A percentile compares a stretch with the other conserved stretches of the same genome.
Evolutionary conservation across 352 stramenopile species (phyloP).

Genomic region (Globisporangium nunn): DNA sequence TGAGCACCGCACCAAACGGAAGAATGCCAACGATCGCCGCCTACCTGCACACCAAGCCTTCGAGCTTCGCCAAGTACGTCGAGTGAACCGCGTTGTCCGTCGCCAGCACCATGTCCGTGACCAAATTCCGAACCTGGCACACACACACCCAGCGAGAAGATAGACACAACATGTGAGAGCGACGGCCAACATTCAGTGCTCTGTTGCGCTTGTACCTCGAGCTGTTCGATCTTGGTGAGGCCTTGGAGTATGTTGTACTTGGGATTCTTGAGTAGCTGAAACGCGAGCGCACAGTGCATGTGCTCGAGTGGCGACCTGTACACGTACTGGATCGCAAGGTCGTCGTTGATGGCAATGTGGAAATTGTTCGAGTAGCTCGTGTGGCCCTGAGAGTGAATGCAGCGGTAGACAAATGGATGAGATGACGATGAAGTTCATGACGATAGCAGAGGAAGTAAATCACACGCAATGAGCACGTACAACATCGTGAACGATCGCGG

Average conservation of each 20-base stretch:
- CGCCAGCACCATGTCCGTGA: slow-evolving; percentile 84
- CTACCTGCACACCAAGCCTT: slow-evolving; percentile 57
- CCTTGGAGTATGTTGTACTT: slow-evolving; percentile 70
- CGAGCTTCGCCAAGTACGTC: slow-evolving; percentile 68
- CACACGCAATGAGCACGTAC: slow-evolving; percentile 13
- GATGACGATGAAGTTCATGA: background rate
- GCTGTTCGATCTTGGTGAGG: slow-evolving; percentile 65
- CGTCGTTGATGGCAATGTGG: slow-evolving; percentile 74
- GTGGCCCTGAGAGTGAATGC: slow-evolving; percentile 38
- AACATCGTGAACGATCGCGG: slow-evolving; percentile 80
- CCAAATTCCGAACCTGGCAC: slow-evolving; percentile 52
- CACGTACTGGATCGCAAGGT: slow-evolving; percentile 74
- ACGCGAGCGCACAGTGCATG: slow-evolving; percentile 81
- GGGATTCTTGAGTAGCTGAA: slow-evolving; percentile 62
- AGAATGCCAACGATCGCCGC: background rate
- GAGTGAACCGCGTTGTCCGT: slow-evolving; percentile 86
- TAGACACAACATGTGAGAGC: background rate
- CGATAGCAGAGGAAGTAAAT: background rate
- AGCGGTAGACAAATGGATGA: background rate
- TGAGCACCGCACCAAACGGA: background rate
- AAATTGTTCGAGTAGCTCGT: slow-evolving; percentile 87
- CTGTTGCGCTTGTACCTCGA: slow-evolving; percentile 33
- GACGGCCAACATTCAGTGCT: background rate
- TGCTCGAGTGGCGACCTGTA: slow-evolving; percentile 83
- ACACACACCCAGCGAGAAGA: background rate